These are phyloP conservation scores for Nigrograna mackinnonii DNA, from an alignment of 2,329 filamentous ascomycete genomes.

Conservation along the genomic window DNA sequence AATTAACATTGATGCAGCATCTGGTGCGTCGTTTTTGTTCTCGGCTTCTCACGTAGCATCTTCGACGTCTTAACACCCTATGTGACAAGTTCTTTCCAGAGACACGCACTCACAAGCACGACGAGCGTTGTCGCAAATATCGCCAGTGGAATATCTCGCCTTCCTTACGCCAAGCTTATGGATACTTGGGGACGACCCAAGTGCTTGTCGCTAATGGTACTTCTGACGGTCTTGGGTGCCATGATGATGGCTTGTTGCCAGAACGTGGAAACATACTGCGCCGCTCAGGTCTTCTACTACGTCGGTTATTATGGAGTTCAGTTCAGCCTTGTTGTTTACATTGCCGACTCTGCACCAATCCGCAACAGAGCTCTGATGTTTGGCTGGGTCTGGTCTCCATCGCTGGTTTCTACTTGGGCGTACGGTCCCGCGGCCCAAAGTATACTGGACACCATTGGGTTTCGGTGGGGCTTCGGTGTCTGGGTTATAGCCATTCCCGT, in stretches of 20 bases:
- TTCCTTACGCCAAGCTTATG: constrained; percentile 43
- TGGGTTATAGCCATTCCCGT: constrained; percentile 64
- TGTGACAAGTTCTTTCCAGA: constrained; percentile 33
- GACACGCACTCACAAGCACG: constrained; percentile 27
- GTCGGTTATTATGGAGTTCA: constrained; percentile 65
- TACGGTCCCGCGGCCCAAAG: constrained; percentile 27
- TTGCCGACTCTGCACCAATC: constrained; percentile 67
- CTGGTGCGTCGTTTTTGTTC: too few species aligned
- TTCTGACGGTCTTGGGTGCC: constrained; percentile 18
- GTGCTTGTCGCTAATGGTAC: constrained; percentile 37
- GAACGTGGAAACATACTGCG: neutral
- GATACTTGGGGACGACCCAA: constrained; percentile 44
- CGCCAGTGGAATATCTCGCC: constrained; percentile 34
- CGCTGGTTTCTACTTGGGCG: constrained; percentile 15
- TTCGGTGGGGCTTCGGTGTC: constrained; percentile 67
- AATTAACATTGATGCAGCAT: too few species aligned
- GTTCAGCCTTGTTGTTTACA: constrained; percentile 64
- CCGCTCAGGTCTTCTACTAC: constrained; percentile 48
- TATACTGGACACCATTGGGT: constrained; percentile 45
- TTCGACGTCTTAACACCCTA: too few species aligned
- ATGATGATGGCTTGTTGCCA: constrained; percentile 59
- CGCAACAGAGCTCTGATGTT: constrained; percentile 59
- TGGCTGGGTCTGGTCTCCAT: constrained; percentile 43
- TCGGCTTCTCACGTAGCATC: too few species aligned
- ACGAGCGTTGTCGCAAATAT: constrained; percentile 26